Evolutionary conservation across 768 basidiomycete genomes (phyloP).

Genomic region (Hericium rajendrae): DNA sequence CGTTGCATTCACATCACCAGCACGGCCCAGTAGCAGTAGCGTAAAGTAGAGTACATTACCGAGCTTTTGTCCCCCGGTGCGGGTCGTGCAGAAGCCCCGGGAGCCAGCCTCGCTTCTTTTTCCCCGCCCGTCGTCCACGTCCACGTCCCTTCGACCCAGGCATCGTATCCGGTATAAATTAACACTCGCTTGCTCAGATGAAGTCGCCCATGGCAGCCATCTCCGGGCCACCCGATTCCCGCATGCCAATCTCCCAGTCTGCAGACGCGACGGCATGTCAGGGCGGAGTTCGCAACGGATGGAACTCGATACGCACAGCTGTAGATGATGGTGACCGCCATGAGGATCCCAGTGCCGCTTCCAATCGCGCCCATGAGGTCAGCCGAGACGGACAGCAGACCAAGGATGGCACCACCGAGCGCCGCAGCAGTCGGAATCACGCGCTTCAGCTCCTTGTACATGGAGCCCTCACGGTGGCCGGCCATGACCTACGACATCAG

Average conservation of each 20-base stretch:
- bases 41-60: not conserved
- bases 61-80: not conserved
- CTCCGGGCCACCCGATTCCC: conserved; percentile 78
- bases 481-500: conserved; percentile 50
- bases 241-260: conserved; percentile 96
- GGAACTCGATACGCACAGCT: conserved; percentile 30
- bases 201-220: conserved; percentile 75
- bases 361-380: conserved; percentile 96
- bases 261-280: not conserved
- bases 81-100: too few relatives aligned
- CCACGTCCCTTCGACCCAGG: not conserved
- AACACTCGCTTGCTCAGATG: conserved; percentile 28
- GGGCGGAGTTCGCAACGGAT: not conserved
- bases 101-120: not conserved
- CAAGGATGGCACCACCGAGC: conserved; percentile 95
- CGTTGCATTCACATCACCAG: too few relatives aligned
- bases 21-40: not conserved
- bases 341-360: conserved; percentile 90
- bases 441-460: conserved; percentile 99
- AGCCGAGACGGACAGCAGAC: conserved; percentile 81
- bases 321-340: conserved; percentile 98
- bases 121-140: not conserved
- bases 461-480: conserved; percentile 86
- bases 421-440: conserved; percentile 97
- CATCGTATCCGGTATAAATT: too few relatives aligned